A percentile compares a stretch with the other conserved stretches of the same genome.
Evolutionary conservation across 2,329 filamentous ascomycete species (phyloP).

Genomic region (Coniella vitis): DNA sequence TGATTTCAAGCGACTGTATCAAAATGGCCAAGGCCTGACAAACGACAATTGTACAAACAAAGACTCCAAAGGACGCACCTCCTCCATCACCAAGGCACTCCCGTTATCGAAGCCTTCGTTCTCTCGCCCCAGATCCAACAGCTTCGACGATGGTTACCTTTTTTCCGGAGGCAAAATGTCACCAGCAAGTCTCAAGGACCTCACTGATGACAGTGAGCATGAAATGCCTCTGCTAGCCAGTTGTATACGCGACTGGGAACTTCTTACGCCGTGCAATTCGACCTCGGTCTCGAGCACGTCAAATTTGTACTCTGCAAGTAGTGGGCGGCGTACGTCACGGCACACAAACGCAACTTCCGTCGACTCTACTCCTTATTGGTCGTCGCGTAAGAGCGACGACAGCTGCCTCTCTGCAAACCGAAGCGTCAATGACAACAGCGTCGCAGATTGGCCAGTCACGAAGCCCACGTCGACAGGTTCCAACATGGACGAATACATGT

Average conservation of each 20-base stretch:
- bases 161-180: slow-evolving; percentile 21
- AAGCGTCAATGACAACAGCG: slow-evolving; percentile 3
- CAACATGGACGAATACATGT: slow-evolving; percentile 34
- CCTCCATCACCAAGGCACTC: neutral
- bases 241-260: slow-evolving; percentile 34
- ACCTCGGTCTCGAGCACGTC: slow-evolving; percentile 31
- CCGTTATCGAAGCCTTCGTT: slow-evolving; percentile 2
- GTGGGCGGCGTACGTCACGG: slow-evolving; percentile 31
- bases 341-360: slow-evolving; percentile 40
- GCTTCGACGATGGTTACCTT: slow-evolving; percentile 16
- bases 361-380: slow-evolving; percentile 25
- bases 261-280: slow-evolving; percentile 34
- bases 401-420: slow-evolving; percentile 15
- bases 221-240: slow-evolving; percentile 28
- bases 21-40: neutral
- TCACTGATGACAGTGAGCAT: slow-evolving; percentile 30
- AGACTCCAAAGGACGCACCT: neutral
- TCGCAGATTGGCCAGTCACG: slow-evolving; percentile 8
- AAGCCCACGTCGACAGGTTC: slow-evolving; percentile 19
- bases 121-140: slow-evolving; percentile 5
- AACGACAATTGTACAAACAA: slow-evolving; percentile 6
- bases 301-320: slow-evolving; percentile 24
- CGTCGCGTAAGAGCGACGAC: slow-evolving; percentile 6
- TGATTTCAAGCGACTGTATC: neutral
- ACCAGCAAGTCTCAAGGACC: slow-evolving; percentile 18